Evolutionary conservation across 148 eudicot genomes (phyloP), one percentile per base, ranked within the genome.

Genomic region (Vaccinium myrtillus): DNA sequence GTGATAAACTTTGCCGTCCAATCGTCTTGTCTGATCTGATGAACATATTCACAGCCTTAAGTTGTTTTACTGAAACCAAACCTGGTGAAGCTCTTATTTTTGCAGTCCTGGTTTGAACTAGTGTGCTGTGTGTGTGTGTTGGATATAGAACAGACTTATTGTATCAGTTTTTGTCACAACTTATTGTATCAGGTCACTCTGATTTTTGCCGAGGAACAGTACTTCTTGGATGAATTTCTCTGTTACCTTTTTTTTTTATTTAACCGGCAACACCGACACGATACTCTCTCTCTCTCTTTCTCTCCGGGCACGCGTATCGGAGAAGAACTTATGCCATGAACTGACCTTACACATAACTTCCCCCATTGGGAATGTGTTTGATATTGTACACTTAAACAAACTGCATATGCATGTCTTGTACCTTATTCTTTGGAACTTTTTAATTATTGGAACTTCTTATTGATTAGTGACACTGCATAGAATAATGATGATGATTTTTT

Each of bases 1-100:
- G 77, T 78, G 82, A 53, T 50, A 25, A 32, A 27, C 49, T 1
- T 61, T 48, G 19, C 81, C 81, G 75, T 83, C 81, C 85, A 77
- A 69, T 21, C 27, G 70, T 70, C 83, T n/a, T 67, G 58, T 83
- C 74, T 76, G 58, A 48, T 49, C 59, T 11, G 50, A 59, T 13
- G 39, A 67, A 21, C 48, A 19, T 74, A 39, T 65, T 65, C 32
- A 19, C 13, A 51, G 39, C 27, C 7, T 19, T 21, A 9, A 8
- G 21, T 4, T 27, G 39, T 69, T 69, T 43, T 48, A 49, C 39
- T 16, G 63, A 25, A 81, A 36, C 77, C 59, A 16, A 59, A 83
- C 73, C 81, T 11, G 21, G 75, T 59, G 85, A 76, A 67, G 54
- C 48, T 18, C 32, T 27, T 16, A 16, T 70, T 69, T 81, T 65